A percentile compares a stretch with the other conserved stretches of the same genome.
Conservation (phyloP, 768 basidiomycete species). For the Leccinum ochraceum region DNA sequence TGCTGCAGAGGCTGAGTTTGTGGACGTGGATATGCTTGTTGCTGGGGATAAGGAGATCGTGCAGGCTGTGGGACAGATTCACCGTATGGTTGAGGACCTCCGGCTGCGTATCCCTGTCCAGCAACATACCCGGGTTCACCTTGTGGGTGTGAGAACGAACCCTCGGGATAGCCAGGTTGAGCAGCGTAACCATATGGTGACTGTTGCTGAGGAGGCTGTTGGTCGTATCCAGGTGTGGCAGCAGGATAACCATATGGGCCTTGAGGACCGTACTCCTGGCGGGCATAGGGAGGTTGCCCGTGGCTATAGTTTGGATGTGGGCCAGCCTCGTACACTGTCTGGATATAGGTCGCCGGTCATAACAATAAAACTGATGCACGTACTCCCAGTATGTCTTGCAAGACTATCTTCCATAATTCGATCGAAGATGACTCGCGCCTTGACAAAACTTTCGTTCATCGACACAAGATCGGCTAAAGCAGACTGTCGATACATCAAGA, state of each 20-base stretch:
- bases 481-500: background rate
- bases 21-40: conserved; percentile 32
- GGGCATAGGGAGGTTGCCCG: conserved; percentile 28
- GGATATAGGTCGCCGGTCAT: conserved; percentile 9
- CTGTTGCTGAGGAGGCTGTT: conserved; percentile 38
- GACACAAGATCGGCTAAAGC: conserved; percentile 82
- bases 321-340: conserved; percentile 52
- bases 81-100: conserved; percentile 23
- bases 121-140: conserved; percentile 23
- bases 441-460: conserved; percentile 93
- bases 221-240: conserved; percentile 41
- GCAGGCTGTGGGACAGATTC: conserved; percentile 28
- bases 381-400: conserved; percentile 69
- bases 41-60: conserved; percentile 35
- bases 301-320: conserved; percentile 34
- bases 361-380: conserved; percentile 15
- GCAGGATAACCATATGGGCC: conserved; percentile 48
- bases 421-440: conserved; percentile 88
- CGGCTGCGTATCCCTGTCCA: conserved; percentile 24
- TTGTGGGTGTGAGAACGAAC: conserved; percentile 29
- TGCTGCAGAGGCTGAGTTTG: conserved; percentile 41
- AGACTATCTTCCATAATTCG: conserved; percentile 92
- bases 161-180: conserved; percentile 27
- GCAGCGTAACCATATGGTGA: conserved; percentile 29
- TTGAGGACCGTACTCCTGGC: conserved; percentile 39